Evolutionary conservation across 75 land plant genomes (phyloP).

Genomic region (Sequoiadendron giganteum): DNA sequence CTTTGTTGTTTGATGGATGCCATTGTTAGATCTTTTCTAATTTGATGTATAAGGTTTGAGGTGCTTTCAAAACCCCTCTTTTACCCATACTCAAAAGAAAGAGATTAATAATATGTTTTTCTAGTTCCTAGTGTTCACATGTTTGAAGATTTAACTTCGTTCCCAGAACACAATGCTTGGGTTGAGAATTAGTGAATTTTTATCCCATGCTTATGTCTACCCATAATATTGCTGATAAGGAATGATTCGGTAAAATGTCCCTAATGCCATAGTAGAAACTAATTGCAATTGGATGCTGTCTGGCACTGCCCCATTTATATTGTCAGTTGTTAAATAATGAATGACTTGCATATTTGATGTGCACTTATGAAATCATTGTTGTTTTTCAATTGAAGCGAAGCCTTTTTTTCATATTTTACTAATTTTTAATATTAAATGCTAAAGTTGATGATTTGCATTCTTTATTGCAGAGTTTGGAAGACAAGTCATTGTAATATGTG

Average conservation of each 20-base stretch:
- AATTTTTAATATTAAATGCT: neutral
- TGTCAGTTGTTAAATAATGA: neutral
- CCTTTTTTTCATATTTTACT: neutral
- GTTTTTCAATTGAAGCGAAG: neutral
- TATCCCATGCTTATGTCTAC: neutral
- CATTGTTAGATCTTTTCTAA: too few species aligned
- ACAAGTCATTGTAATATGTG: neutral
- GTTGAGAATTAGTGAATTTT: neutral
- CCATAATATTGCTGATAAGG: neutral
- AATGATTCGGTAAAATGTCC: neutral
- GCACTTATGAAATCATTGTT: neutral
- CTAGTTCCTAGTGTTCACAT: neutral
- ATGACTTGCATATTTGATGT: neutral
- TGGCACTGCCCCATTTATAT: neutral
- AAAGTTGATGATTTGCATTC: neutral
- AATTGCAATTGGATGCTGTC: neutral
- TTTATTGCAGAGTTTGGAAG: neutral
- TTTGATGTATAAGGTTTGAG: too few species aligned
- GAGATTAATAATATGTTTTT: neutral
- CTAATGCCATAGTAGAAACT: neutral
- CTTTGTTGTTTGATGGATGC: too few species aligned
- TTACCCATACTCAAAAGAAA: too few species aligned
- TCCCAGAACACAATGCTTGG: neutral
- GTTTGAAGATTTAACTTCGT: neutral
- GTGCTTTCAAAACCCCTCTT: too few species aligned